Evolutionary conservation across 2,329 filamentous ascomycete species (phyloP), one percentile per base, ranked within the genome.

Genomic region (Endocalyx cinctus): DNA sequence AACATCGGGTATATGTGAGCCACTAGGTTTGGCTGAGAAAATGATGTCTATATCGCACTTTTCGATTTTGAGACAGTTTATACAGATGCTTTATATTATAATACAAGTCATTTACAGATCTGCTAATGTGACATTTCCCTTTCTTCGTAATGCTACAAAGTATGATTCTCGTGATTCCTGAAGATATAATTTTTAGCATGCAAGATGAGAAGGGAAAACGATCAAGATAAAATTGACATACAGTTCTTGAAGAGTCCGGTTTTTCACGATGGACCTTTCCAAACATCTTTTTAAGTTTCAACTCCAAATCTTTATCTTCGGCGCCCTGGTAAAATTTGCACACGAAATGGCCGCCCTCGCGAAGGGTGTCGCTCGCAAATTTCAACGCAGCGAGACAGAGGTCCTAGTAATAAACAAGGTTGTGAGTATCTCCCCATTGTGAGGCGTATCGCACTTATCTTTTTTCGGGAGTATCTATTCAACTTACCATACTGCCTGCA

Each of bases 311-410:
- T 61, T 85, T 89, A 53, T 97, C 90, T 59, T 96, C 89, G 5
- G 72, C 59, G 4, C 92, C 92, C 58, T 94, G 87, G 59, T 97
- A 98, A 62, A 94, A 98, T 61, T 98, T 98, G 74, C 90, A 96
- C 27, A 98, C 75, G 50, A 98, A 95, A 57, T 94, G 84, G 2
- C 94, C 92, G 14, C 87, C 87, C 4, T 76, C 63, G 48, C 77
- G 82, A 15, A 98, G 72, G 6, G 87, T 92, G 47, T 95, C 87
- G 59, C 80, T 86, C 31, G 84, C 81, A 63, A 98, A 98, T 11
- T 73, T 70, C 27, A 98, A 69, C 4, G 92, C 92, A 16, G 90
- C 87, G 42, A 74, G 67, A 61, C 92, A 98, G 25, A 98, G 79
- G 57, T 96, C 88, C 92, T 97, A 53, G 8, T 17, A 41, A 38